Base-by-base conservation (phyloP, 2,329 filamentous ascomycete genomes). In the Aspergillus novoparasiticus region DNA sequence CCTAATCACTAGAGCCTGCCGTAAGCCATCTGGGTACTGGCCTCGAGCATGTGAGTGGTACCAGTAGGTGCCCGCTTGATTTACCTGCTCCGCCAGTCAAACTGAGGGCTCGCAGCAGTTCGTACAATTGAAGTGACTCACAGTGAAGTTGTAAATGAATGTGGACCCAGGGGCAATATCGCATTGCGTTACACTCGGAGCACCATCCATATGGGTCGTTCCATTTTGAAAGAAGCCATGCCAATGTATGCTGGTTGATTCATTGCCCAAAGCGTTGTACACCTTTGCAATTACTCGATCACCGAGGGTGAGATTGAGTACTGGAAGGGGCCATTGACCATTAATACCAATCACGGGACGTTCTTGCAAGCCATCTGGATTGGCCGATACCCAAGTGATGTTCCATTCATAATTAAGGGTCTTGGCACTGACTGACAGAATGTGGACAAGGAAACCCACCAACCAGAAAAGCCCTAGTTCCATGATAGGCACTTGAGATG, bases 211-310 rank as follows among this genome's bases (percentile, higher is more conserved):
- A 61, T 84, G 83, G 63, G 87, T 91, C 0, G 90, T 91, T 12
- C 89, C 90, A 68, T 91, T 91, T 72, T 93, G 90, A 72, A 87
- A 92, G 66, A 94, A 83, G 19, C 91, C 91, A 68, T 94, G 91
- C 75, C 91, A 94, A 73, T 94, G 91, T 6, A 94, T 81, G 43
- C 84, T 86, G 10, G 89, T 90, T 14, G 84, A 85, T 68, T 85
- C 75, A 67, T 93, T 90, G 14, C 81, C 80, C 0, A 90, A 86
- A 26, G 85, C 82, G 69, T 94, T 94, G 68, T 86, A 79, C 57
- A 93, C 82, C 36, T 91, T 86, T 50, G 93, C 86, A 4, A 92
- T 75, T 10, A 95, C 76, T 1, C 84, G 87, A 69, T 95, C 92
- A 23, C 90, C 90, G 66, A 91, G 87, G 67, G 91, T 92, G 65